Percentiles rank a stretch among this genome's conserved stretches.
phyloP scores from a whole-genome alignment of 139 green algal species.

The Picochlorum sp. region DNA sequence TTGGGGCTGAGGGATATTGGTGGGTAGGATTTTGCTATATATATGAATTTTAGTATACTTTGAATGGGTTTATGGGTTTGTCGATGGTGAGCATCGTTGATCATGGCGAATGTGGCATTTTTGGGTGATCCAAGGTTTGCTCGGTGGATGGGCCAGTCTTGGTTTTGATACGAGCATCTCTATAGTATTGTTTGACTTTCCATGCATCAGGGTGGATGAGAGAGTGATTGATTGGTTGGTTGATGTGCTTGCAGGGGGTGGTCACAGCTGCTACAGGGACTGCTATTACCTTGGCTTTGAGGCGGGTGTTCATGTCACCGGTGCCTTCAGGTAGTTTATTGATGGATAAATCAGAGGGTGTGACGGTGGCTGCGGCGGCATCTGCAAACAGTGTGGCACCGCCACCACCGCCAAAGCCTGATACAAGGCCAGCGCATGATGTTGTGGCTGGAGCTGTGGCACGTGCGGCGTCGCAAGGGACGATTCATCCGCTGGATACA shows the following conservation, averaged over 20 bases:
- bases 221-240: background rate
- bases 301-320: slow-evolving; percentile 11
- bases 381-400: background rate
- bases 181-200: too few species aligned
- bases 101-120: too few species aligned
- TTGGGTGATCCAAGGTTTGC: too few species aligned
- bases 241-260: slow-evolving; percentile 21
- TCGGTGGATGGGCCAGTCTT: too few species aligned
- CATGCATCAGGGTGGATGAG: background rate
- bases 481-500: slow-evolving; percentile 89
- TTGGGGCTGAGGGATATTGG: background rate
- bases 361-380: background rate
- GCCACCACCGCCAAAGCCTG: slow-evolving; percentile 8
- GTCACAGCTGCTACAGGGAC: slow-evolving; percentile 31
- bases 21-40: background rate
- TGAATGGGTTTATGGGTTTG: too few species aligned
- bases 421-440: slow-evolving; percentile 40
- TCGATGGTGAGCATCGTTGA: too few species aligned
- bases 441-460: slow-evolving; percentile 77
- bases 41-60: too few species aligned
- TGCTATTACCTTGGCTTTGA: slow-evolving; percentile 22
- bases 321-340: background rate
- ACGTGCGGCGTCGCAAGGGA: slow-evolving; percentile 70
- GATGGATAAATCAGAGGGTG: slow-evolving; percentile 1
- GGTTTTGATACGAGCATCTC: too few species aligned